phyloP scores from a whole-genome alignment of 2,329 filamentous ascomycete species.

The Pseudocercospora macadamiae region DNA sequence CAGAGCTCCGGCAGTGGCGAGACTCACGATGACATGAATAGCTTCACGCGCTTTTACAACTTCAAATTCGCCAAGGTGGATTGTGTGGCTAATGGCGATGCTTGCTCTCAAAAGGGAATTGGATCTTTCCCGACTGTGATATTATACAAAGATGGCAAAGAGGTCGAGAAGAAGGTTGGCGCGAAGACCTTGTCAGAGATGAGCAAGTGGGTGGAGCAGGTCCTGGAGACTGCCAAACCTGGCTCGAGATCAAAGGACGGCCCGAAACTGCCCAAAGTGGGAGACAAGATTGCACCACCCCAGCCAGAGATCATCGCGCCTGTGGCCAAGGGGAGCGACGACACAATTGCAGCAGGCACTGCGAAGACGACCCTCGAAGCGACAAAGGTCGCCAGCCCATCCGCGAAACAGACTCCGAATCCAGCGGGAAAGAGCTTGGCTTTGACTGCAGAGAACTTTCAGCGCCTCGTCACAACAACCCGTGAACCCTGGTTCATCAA shows the following conservation, averaged over 20 bases:
- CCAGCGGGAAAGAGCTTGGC: conserved; percentile 72
- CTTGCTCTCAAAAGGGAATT: conserved; percentile 71
- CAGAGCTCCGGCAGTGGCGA: conserved; percentile 49
- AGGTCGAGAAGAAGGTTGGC: conserved; percentile 66
- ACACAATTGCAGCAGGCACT: conserved; percentile 35
- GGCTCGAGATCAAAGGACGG: conserved; percentile 73
- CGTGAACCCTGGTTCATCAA: conserved; percentile 98
- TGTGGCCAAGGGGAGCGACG: conserved; percentile 30
- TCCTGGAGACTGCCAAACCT: conserved; percentile 76
- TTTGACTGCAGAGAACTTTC: conserved; percentile 83
- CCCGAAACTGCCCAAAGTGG: conserved; percentile 70
- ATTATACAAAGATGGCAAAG: conserved; percentile 77
- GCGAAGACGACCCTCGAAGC: conserved; percentile 53
- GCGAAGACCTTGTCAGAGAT: conserved; percentile 68
- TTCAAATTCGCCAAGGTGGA: conserved; percentile 87
- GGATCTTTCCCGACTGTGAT: conserved; percentile 74
- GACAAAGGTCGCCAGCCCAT: conserved; percentile 45
- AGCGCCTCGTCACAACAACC: conserved; percentile 80
- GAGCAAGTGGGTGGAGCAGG: conserved; percentile 72
- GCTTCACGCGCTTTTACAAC: conserved; percentile 82
- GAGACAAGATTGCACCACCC: conserved; percentile 53
- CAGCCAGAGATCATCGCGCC: conserved; percentile 32
- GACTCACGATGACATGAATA: conserved; percentile 57
- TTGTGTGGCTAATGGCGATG: conserved; percentile 79
- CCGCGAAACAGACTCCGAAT: conserved; percentile 66